Conservation (phyloP, 192 early-diverging fungal genomes). For the Podila epigama region DNA sequence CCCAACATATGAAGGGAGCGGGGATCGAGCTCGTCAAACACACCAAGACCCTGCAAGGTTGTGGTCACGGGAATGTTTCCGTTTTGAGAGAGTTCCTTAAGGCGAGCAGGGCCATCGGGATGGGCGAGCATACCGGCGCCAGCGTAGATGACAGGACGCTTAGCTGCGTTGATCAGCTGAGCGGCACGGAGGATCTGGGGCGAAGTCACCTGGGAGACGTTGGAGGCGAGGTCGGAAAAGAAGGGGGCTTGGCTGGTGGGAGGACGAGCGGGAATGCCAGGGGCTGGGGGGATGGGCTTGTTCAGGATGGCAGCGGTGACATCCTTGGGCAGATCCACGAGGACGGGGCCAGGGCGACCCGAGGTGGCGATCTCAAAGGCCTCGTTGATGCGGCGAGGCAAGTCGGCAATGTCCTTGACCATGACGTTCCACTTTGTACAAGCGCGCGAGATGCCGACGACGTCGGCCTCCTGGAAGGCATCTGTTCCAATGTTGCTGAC, state of each 20-base stretch:
- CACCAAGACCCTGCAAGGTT: slow-evolving; percentile 92
- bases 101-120: slow-evolving; percentile 81
- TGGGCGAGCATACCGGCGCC: slow-evolving; percentile 89
- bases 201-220: slow-evolving; percentile 57
- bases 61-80: slow-evolving; percentile 98
- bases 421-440: slow-evolving; percentile 99
- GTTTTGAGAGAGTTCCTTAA: slow-evolving; percentile 84
- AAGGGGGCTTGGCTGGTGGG: slow-evolving; percentile 54
- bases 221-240: slow-evolving; percentile 40
- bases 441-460: slow-evolving; percentile 92
- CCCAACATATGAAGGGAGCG: slow-evolving; percentile 96
- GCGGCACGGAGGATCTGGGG: slow-evolving; percentile 72
- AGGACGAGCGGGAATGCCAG: slow-evolving; percentile 78
- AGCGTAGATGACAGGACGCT: slow-evolving; percentile 94
- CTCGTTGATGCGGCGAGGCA: slow-evolving; percentile 97
- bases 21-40: slow-evolving; percentile 92
- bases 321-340: slow-evolving; percentile 98
- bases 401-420: slow-evolving; percentile 95
- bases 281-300: slow-evolving; percentile 79
- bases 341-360: slow-evolving; percentile 95
- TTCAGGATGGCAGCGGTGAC: slow-evolving; percentile 90
- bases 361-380: slow-evolving; percentile 96
- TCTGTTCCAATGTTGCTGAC: slow-evolving; percentile 92
- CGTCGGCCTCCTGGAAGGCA: slow-evolving; percentile 98
- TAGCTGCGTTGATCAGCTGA: slow-evolving; percentile 85